phyloP scores from a whole-genome alignment of 257 asterid species.

The Solanum clarkiae region DNA sequence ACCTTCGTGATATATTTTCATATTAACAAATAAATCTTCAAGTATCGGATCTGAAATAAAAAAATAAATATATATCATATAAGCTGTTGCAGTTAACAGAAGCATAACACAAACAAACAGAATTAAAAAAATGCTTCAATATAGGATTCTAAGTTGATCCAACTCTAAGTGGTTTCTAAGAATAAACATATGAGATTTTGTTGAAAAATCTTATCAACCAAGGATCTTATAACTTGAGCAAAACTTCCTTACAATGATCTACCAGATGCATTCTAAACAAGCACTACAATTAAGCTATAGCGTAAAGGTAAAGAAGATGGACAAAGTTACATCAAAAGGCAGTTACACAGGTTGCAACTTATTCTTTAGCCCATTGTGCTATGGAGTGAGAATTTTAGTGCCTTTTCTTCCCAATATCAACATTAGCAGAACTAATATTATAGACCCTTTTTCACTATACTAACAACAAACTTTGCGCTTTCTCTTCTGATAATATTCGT shows the following conservation, averaged over 20 bases:
- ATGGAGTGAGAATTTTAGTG: background rate
- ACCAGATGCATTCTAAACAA: background rate
- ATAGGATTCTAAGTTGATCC: background rate
- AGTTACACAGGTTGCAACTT: constrained; percentile 20
- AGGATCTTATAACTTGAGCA: background rate
- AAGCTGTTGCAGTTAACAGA: no score
- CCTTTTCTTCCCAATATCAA: background rate
- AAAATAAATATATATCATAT: no score
- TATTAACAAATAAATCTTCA: no score
- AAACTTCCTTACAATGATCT: background rate
- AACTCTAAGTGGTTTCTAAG: background rate
- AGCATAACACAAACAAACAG: no score
- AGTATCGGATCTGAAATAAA: no score
- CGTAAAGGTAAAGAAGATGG: background rate
- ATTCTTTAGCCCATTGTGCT: constrained; percentile 12
- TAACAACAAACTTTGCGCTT: background rate
- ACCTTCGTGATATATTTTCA: no score
- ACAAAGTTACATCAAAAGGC: constrained; percentile 15
- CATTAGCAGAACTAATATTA: background rate
- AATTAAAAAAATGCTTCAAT: no score
- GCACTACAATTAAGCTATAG: background rate
- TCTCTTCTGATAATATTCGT: background rate
- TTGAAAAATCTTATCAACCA: background rate
- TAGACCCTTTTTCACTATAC: background rate
- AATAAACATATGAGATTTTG: background rate